A percentile compares a stretch with the other conserved stretches of the same genome.
Evolutionary conservation across 2,329 filamentous ascomycete species (phyloP).

Genomic region (Pseudocercospora ulei): DNA sequence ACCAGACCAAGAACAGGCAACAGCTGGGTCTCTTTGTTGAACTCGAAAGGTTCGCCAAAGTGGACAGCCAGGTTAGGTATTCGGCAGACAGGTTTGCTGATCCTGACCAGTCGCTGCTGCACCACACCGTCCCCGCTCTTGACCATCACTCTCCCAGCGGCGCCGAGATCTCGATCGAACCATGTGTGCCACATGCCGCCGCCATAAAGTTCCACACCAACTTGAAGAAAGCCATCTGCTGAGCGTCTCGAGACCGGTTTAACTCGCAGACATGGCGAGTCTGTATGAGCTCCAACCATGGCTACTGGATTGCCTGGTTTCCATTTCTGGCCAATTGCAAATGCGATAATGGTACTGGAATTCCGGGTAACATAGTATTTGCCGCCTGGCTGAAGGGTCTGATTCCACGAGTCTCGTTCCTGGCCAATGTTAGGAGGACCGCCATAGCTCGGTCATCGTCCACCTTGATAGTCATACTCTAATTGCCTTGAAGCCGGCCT

Average conservation of each 20-base stretch:
- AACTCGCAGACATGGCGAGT: slow-evolving; percentile 81
- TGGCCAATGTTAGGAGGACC: slow-evolving; percentile 26
- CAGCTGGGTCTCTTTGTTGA: slow-evolving; percentile 94
- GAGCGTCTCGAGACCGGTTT: slow-evolving; percentile 91
- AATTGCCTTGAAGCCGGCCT: slow-evolving; percentile 78
- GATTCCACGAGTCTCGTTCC: slow-evolving; percentile 83
- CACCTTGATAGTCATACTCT: slow-evolving; percentile 43
- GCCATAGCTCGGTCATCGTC: slow-evolving; percentile 1
- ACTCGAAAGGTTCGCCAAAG: slow-evolving; percentile 76
- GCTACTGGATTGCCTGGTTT: slow-evolving; percentile 78
- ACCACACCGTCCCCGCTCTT: slow-evolving; percentile 60
- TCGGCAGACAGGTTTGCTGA: slow-evolving; percentile 79
- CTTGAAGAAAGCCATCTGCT: slow-evolving; percentile 77
- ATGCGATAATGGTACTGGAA: slow-evolving; percentile 81
- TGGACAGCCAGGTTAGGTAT: slow-evolving; percentile 93
- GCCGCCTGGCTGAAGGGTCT: slow-evolving; percentile 68
- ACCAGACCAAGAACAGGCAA: slow-evolving; percentile 87
- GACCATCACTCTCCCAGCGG: slow-evolving; percentile 81
- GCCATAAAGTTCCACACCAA: slow-evolving; percentile 93
- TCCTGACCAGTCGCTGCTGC: slow-evolving; percentile 74
- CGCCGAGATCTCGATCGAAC: slow-evolving; percentile 90
- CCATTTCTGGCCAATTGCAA: slow-evolving; percentile 85
- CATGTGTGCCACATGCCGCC: slow-evolving; percentile 95
- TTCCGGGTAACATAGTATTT: slow-evolving; percentile 97
- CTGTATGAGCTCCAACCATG: slow-evolving; percentile 93